Percentiles rank a stretch among this genome's conserved stretches.
Conservation (phyloP, 805 yeast genomes). For the Millerozyma miso region DNA sequence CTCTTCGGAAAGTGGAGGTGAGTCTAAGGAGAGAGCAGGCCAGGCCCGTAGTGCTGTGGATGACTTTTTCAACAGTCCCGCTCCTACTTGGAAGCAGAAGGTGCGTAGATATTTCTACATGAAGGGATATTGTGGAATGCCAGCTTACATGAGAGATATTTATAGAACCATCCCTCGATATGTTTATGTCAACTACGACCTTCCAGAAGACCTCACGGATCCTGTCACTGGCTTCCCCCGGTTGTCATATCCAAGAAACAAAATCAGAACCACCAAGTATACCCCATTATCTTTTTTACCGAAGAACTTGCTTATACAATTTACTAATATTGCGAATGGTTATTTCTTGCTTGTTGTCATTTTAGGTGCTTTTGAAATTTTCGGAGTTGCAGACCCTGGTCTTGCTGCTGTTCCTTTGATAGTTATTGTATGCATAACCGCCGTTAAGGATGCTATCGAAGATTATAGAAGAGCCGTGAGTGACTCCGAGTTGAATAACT, state of each 20-base stretch:
- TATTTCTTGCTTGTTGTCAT: slow-evolving; percentile 54
- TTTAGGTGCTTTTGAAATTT: slow-evolving; percentile 57
- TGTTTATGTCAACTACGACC: slow-evolving; percentile 45
- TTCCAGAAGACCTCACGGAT: slow-evolving; percentile 43
- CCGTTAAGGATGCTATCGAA: slow-evolving; percentile 73
- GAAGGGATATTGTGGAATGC: slow-evolving; percentile 25
- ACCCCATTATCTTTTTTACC: slow-evolving; percentile 57
- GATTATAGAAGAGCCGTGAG: slow-evolving; percentile 63
- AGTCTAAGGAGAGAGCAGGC: slow-evolving; percentile 2
- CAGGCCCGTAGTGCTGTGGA: slow-evolving; percentile 2
- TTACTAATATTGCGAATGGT: slow-evolving; percentile 56
- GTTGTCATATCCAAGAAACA: slow-evolving; percentile 46
- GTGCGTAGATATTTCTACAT: slow-evolving; percentile 16
- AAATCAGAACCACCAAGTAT: slow-evolving; percentile 60
- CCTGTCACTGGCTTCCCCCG: slow-evolving; percentile 26
- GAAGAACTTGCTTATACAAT: slow-evolving; percentile 50
- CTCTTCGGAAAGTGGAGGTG: background rate
- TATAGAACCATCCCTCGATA: slow-evolving; percentile 37
- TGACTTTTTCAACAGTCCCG: slow-evolving; percentile 13
- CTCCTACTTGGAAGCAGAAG: slow-evolving; percentile 20
- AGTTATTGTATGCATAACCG: slow-evolving; percentile 72
- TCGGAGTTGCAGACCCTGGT: slow-evolving; percentile 71
- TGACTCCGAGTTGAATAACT: slow-evolving; percentile 66
- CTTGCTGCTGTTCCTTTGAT: slow-evolving; percentile 77
- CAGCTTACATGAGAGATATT: slow-evolving; percentile 33